phyloP scores from a whole-genome alignment of 2,329 filamentous ascomycete species.

The Colletotrichum destructivum region DNA sequence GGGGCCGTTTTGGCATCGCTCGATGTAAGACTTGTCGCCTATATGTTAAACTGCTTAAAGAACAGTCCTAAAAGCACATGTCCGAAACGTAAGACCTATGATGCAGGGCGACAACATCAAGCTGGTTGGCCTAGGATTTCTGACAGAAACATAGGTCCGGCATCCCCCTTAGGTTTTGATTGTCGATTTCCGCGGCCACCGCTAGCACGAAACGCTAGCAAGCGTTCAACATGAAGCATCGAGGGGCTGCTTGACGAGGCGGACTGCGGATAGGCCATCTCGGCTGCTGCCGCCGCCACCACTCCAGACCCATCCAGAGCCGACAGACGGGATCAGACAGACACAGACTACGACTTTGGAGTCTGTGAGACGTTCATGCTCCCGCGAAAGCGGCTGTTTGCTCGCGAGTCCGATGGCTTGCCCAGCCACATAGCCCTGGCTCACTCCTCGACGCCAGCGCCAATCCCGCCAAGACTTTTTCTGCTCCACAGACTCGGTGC shows the following conservation, averaged over 20 bases:
- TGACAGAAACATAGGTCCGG: conserved; percentile 8
- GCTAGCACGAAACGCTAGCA: conserved; percentile 6
- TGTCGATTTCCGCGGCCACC: conserved; percentile 18
- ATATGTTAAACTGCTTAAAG: neutral
- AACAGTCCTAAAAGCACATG: neutral
- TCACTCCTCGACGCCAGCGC: conserved; percentile 10
- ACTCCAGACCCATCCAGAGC: conserved; percentile 4
- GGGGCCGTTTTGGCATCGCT: neutral
- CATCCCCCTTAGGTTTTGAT: conserved; percentile 18
- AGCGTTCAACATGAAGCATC: conserved; percentile 26
- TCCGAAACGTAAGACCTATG: neutral
- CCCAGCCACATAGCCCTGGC: conserved; percentile 33
- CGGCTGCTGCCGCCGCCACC: conserved; percentile 10
- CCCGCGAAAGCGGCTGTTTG: conserved; percentile 11
- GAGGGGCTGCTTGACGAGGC: conserved; percentile 15
- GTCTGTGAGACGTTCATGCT: neutral
- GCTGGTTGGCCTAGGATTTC: neutral
- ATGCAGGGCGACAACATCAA: conserved; percentile 6
- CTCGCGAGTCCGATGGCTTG: conserved; percentile 10
- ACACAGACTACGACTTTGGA: neutral
- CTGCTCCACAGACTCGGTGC: conserved; percentile 32
- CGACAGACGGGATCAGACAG: conserved; percentile 17
- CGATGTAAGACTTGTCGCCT: neutral
- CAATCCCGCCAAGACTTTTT: conserved; percentile 37
- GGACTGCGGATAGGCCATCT: conserved; percentile 15